Percentiles rank a stretch among this genome's conserved stretches.
Evolutionary conservation across 2,329 filamentous ascomycete species (phyloP).

Genomic region (Venturia aucupariae): DNA sequence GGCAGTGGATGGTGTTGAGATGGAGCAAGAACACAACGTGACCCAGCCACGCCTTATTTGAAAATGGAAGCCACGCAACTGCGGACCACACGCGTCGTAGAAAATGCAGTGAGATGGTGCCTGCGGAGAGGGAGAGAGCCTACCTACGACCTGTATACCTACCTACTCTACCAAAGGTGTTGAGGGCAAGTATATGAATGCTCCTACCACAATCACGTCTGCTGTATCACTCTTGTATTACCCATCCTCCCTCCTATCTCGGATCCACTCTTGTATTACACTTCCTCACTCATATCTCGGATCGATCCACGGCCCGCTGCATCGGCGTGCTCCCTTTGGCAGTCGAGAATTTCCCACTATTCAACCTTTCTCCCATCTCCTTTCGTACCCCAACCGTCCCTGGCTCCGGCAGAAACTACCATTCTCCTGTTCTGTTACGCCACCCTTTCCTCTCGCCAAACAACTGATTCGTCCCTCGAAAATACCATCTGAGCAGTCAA

Average conservation of each 20-base stretch:
- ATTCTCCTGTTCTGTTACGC: neutral
- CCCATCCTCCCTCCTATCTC: neutral
- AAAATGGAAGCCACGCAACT: neutral
- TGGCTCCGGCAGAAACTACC: neutral
- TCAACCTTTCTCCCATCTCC: neutral
- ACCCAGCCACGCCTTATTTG: neutral
- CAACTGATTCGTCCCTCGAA: neutral
- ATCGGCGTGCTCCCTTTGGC: neutral
- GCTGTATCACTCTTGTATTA: neutral
- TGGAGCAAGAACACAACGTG: neutral
- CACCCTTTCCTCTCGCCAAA: neutral
- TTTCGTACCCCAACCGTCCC: neutral
- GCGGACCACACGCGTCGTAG: neutral
- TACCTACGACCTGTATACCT: neutral
- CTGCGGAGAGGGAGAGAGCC: neutral
- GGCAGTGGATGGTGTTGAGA: neutral
- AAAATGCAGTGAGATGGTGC: neutral
- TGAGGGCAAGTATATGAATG: neutral
- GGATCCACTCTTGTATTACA: neutral
- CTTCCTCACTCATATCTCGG: neutral
- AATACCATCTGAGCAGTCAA: neutral
- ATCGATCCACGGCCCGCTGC: conserved; percentile 5
- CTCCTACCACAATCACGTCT: conserved; percentile 6
- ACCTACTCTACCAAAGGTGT: neutral
- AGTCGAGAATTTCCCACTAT: neutral